These are phyloP conservation scores for Neofusicoccum kwambonambiense DNA, from an alignment of 2,329 filamentous ascomycete species.

Conservation along the genomic window DNA sequence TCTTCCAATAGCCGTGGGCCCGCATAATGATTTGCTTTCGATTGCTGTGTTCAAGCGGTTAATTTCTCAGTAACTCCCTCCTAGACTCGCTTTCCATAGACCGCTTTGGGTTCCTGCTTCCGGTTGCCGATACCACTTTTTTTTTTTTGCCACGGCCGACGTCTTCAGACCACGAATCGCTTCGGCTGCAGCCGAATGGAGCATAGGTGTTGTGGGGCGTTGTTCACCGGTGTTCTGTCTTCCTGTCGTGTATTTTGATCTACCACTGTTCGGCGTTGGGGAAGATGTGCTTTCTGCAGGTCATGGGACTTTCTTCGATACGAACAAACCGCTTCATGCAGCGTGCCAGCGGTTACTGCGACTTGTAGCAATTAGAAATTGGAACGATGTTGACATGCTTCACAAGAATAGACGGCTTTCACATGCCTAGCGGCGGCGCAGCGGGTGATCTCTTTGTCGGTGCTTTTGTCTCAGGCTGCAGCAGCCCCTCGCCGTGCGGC, in stretches of 20 bases:
- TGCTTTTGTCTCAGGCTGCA: constrained; percentile 4
- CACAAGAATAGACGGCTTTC: neutral
- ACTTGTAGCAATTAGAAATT: constrained; percentile 13
- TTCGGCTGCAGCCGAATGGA: constrained; percentile 2
- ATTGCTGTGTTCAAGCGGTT: constrained; percentile 18
- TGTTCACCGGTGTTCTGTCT: neutral
- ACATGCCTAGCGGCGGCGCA: neutral
- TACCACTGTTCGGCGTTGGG: constrained; percentile 1
- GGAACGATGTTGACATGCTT: constrained; percentile 2
- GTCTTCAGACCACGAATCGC: constrained; percentile 3
- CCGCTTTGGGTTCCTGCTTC: constrained; percentile 10
- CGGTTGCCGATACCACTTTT: constrained; percentile 14
- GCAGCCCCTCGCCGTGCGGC: neutral
- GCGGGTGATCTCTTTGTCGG: constrained; percentile 1
- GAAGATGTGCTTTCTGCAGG: neutral
- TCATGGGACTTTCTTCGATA: neutral
- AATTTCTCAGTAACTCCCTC: constrained; percentile 1
- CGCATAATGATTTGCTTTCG: constrained; percentile 15
- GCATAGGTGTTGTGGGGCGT: neutral
- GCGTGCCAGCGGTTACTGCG: neutral
- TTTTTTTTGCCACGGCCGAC: constrained; percentile 1
- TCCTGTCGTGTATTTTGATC: constrained; percentile 2
- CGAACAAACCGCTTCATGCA: neutral
- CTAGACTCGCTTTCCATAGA: constrained; percentile 15
- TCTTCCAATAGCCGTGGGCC: constrained; percentile 7